A percentile compares a stretch with the other conserved stretches of the same genome.
Conservation (phyloP, 2,329 filamentous ascomycete species). For the Fusarium sp. region DNA sequence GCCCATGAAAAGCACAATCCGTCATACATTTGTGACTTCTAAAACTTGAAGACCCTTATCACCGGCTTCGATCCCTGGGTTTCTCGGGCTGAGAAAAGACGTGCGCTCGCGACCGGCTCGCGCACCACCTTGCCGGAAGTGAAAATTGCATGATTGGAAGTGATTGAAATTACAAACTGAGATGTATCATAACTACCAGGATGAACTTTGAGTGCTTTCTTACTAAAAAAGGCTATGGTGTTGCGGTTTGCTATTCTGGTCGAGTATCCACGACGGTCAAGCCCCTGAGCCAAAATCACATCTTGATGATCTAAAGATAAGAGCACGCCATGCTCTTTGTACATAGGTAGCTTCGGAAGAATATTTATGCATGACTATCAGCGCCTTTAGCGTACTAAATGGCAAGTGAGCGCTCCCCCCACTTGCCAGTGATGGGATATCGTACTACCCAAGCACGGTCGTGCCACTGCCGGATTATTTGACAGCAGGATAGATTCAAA, state of each 20-base stretch:
- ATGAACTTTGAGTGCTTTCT: too few species aligned
- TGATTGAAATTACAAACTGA: rapidly evolving
- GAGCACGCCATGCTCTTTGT: neutral
- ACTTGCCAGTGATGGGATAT: slow-evolving; percentile 18
- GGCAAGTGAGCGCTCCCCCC: neutral
- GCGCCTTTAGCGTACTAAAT: neutral
- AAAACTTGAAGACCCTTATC: neutral
- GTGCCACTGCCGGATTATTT: slow-evolving; percentile 7
- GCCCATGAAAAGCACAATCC: neutral
- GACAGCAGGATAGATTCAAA: neutral
- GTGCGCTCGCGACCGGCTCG: neutral
- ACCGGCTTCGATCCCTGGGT: neutral
- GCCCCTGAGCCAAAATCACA: neutral
- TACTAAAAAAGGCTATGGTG: neutral
- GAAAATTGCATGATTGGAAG: neutral
- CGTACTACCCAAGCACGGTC: neutral
- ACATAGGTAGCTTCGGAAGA: neutral
- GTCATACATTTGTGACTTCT: neutral
- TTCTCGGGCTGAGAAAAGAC: neutral
- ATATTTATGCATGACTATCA: neutral
- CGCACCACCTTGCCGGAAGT: neutral
- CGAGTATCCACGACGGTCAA: neutral
- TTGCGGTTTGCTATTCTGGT: neutral
- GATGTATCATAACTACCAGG: rapidly evolving
- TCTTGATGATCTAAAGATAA: neutral